Evolutionary conservation across 2,329 filamentous ascomycete genomes (phyloP).

Genomic region (Phoma sp.): DNA sequence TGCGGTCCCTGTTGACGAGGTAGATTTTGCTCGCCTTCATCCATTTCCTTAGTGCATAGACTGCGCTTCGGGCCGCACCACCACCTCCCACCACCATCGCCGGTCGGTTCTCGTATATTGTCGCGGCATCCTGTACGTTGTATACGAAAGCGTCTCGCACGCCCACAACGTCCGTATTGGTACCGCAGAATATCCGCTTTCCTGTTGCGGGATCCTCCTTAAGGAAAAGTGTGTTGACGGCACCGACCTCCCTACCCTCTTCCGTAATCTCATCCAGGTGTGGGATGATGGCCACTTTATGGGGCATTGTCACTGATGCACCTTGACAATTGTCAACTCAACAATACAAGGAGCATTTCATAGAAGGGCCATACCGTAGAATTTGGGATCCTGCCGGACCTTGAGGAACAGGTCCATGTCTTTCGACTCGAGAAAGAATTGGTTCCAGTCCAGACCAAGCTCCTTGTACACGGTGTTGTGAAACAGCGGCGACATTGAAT

Average conservation of each 20-base stretch:
- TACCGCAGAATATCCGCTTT: slow-evolving; percentile 66
- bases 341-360: not conserved
- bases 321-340: slow-evolving; percentile 50
- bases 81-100: slow-evolving; percentile 78
- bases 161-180: slow-evolving; percentile 81
- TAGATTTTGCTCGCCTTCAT: slow-evolving; percentile 73
- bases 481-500: slow-evolving; percentile 61
- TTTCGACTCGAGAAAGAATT: slow-evolving; percentile 54
- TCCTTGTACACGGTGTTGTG: slow-evolving; percentile 60
- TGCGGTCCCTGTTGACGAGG: slow-evolving; percentile 73
- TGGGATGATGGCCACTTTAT: slow-evolving; percentile 77
- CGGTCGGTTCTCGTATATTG: slow-evolving; percentile 64
- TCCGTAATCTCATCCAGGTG: slow-evolving; percentile 75
- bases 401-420: slow-evolving; percentile 53
- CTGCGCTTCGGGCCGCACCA: slow-evolving; percentile 75
- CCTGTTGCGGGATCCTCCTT: slow-evolving; percentile 55
- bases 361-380: slow-evolving; percentile 59
- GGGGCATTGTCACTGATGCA: slow-evolving; percentile 80
- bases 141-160: slow-evolving; percentile 72
- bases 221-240: slow-evolving; percentile 79
- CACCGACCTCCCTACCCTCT: slow-evolving; percentile 75
- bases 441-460: slow-evolving; percentile 58
- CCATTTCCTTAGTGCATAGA: slow-evolving; percentile 75
- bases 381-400: slow-evolving; percentile 62
- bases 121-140: slow-evolving; percentile 52